Base-by-base conservation (phyloP, 345 rosid genomes). In the Citrus australasica region DNA sequence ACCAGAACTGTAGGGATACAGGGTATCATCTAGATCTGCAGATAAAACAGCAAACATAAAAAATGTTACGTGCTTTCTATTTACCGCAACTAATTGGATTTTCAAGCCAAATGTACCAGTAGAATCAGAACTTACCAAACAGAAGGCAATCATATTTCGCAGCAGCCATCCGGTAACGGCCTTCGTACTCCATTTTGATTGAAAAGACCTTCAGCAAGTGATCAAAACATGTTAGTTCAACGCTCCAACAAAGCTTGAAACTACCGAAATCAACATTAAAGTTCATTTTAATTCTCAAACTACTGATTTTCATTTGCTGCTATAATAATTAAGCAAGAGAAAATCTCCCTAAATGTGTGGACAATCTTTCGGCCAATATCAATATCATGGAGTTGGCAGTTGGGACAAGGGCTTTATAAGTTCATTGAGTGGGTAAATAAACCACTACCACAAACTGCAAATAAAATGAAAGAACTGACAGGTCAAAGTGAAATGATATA, bases 21-120 rank as follows among this genome's bases (percentile, higher is more conserved):
- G 98, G 58, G 98, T 95, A 80, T 95, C 98, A 81, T 95, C 98
- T 78, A 95, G 86, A 87, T 95, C 98, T 95, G 85, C 46, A 81
- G 70, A 35, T 70, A 30, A 37, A 63, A 51, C 38, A 60, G 13
- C 5, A 38, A 21, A 70, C 48, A 42, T 11, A 16, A 21, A 58
- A 63, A 69, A 35, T 24, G 79, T 59, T 67, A 59, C 30, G 69
- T 14, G 5, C 40, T 7, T 38, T 61, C 37, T 70, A 24, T 53
- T 32, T 25, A 56, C 32, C 2, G 6, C 37, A 9, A 63, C 33
- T 28, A 27, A 48, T 30, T 37, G 7, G 51, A 51, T 22, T 2
- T 11, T 35, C 40, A 60, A 68, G 51, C 33, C 75, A 40, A 25
- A 67, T 35, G 62, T 37, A 14, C 9, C 67, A 67, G 5, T 53